phyloP scores from a whole-genome alignment of 2,329 filamentous ascomycete species.

The Emergomyces orientalis region DNA sequence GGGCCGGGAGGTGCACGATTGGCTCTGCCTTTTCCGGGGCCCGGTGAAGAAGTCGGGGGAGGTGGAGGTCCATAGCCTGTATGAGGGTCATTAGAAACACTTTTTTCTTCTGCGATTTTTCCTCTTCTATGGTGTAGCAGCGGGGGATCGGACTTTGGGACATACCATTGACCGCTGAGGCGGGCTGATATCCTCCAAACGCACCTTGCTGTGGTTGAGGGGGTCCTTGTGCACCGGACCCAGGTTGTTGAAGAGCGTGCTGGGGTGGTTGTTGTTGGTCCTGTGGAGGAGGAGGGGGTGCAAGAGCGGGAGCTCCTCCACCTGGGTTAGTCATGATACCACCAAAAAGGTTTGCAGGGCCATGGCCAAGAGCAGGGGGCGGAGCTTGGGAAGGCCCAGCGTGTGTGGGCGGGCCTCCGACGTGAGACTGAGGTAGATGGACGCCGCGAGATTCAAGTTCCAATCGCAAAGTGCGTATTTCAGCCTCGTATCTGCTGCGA shows the following conservation, averaged over 20 bases:
- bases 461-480: constrained; percentile 73
- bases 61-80: constrained; percentile 71
- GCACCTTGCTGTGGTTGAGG: constrained; percentile 58
- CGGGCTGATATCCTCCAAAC: constrained; percentile 61
- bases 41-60: constrained; percentile 78
- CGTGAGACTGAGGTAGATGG: constrained; percentile 55
- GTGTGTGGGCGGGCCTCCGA: constrained; percentile 65
- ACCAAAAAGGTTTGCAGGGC: constrained; percentile 81
- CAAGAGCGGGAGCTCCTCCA: constrained; percentile 75
- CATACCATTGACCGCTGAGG: constrained; percentile 53
- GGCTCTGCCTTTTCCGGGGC: constrained; percentile 64
- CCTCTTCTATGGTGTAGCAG: constrained; percentile 35
- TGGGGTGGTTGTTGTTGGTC: constrained; percentile 52
- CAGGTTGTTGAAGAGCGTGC: constrained; percentile 51
- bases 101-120: constrained; percentile 16
- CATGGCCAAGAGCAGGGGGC: constrained; percentile 76
- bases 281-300: constrained; percentile 63
- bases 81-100: constrained; percentile 8
- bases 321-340: constrained; percentile 90
- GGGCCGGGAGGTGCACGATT: constrained; percentile 56
- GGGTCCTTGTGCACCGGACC: constrained; percentile 50
- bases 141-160: constrained; percentile 16
- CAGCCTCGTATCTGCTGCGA: constrained; percentile 72
- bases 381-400: constrained; percentile 72
- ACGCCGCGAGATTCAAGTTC: constrained; percentile 70